Evolutionary conservation across 2,329 filamentous ascomycete genomes (phyloP).

Genomic region (Colletotrichum costaricense): DNA sequence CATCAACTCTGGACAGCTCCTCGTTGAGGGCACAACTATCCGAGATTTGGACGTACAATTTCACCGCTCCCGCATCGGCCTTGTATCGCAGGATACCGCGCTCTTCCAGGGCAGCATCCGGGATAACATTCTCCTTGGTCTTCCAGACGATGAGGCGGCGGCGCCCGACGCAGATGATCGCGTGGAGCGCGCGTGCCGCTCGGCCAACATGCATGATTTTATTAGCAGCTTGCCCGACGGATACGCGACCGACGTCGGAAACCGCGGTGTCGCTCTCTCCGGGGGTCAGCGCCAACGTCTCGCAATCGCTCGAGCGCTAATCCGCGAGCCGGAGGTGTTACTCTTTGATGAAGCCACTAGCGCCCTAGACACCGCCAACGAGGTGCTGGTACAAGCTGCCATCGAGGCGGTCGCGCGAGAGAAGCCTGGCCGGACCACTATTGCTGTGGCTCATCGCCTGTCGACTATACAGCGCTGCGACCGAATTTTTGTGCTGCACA

Average conservation of each 20-base stretch:
- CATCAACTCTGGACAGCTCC: slow-evolving; percentile 32
- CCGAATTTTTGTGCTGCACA: slow-evolving; percentile 69
- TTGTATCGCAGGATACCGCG: slow-evolving; percentile 50
- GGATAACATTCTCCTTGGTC: slow-evolving; percentile 61
- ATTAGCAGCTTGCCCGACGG: slow-evolving; percentile 59
- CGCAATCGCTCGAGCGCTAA: slow-evolving; percentile 70
- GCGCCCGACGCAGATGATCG: slow-evolving; percentile 51
- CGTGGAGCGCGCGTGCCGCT: slow-evolving; percentile 59
- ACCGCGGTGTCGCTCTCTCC: slow-evolving; percentile 69
- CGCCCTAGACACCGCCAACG: slow-evolving; percentile 61
- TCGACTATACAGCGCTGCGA: slow-evolving; percentile 64
- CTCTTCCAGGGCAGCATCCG: slow-evolving; percentile 55
- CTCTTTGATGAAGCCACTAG: slow-evolving; percentile 57
- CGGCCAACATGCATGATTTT: slow-evolving; percentile 64
- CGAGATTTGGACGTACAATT: slow-evolving; percentile 42
- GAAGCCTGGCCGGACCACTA: slow-evolving; percentile 57
- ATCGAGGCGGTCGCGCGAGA: slow-evolving; percentile 36
- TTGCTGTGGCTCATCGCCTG: slow-evolving; percentile 73
- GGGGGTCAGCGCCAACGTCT: slow-evolving; percentile 73
- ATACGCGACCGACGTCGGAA: slow-evolving; percentile 67
- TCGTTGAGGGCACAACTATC: slow-evolving; percentile 41
- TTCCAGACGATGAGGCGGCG: slow-evolving; percentile 49
- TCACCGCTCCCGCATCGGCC: slow-evolving; percentile 43
- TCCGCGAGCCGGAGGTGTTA: slow-evolving; percentile 69
- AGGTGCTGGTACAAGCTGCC: slow-evolving; percentile 57